Evolutionary conservation across 2,329 filamentous ascomycete species (phyloP).

Genomic region (Ascocoryne sarcoides): DNA sequence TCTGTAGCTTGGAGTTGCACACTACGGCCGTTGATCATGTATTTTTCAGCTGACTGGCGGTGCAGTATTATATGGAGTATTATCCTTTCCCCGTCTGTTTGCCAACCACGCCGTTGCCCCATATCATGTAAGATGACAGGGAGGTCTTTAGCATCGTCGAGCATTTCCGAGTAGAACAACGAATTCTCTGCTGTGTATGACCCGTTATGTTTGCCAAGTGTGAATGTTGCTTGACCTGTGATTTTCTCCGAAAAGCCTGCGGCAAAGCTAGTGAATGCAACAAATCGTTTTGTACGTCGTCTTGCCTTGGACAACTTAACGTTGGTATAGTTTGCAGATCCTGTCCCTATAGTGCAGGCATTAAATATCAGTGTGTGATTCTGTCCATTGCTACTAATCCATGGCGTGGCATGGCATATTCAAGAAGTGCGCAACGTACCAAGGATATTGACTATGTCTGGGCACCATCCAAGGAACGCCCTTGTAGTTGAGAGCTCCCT

Average conservation of each 20-base stretch:
- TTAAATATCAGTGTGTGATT: too few relatives aligned
- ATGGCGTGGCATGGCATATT: too few relatives aligned
- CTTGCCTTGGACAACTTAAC: slow-evolving; percentile 2
- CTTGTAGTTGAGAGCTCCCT: too few relatives aligned
- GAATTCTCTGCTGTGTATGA: slow-evolving; percentile 1
- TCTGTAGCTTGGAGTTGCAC: slow-evolving; percentile 3
- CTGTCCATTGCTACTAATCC: too few relatives aligned
- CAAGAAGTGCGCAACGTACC: too few relatives aligned
- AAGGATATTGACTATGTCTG: too few relatives aligned
- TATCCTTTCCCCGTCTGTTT: slow-evolving; percentile 2
- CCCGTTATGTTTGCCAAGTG: slow-evolving; percentile 1
- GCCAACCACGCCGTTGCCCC: slow-evolving; percentile 3
- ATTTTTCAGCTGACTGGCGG: neutral
- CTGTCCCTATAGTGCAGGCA: slow-evolving; percentile 2
- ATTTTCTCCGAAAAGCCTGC: neutral
- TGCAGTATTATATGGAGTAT: slow-evolving; percentile 5
- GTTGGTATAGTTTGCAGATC: neutral
- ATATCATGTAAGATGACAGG: slow-evolving; percentile 3
- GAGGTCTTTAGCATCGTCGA: slow-evolving; percentile 1
- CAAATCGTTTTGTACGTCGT: neutral
- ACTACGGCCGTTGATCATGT: neutral
- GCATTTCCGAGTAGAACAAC: neutral
- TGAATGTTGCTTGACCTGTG: slow-evolving; percentile 1
- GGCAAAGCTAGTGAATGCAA: neutral
- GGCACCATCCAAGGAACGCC: slow-evolving; percentile 6